A percentile compares a stretch with the other conserved stretches of the same genome.
These are phyloP conservation scores for Salvia miltiorrhiza DNA, from an alignment of 257 asterid species.

Conservation along the genomic window DNA sequence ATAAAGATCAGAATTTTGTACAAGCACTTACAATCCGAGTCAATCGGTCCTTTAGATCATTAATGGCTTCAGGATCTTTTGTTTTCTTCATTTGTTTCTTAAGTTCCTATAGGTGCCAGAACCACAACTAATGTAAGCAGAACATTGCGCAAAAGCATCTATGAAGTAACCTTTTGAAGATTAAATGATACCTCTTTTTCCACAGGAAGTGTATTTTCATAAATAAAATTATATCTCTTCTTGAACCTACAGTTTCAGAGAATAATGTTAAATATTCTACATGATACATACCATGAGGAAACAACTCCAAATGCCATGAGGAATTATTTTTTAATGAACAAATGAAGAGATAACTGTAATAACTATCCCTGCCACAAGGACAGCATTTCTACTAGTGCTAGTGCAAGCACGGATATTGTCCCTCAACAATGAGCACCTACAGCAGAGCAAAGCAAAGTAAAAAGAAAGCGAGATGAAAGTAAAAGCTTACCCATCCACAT, in stretches of 20 bases:
- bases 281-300: neutral
- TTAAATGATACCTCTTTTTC: constrained; percentile 65
- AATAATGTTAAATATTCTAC: neutral
- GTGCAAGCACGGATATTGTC: neutral
- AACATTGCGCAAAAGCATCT: neutral
- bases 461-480: constrained; percentile 7
- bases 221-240: constrained; percentile 84
- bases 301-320: neutral
- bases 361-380: neutral
- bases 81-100: constrained; percentile 65
- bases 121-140: constrained; percentile 1
- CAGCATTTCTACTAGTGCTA: neutral
- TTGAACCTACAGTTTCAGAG: constrained; percentile 55
- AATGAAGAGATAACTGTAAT: neutral
- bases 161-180: neutral
- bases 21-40: constrained; percentile 57
- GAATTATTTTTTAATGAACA: neutral
- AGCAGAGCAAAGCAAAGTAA: neutral
- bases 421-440: neutral
- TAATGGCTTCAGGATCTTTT: constrained; percentile 49
- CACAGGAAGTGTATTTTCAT: constrained; percentile 70
- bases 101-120: constrained; percentile 46
- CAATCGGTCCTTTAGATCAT: constrained; percentile 50
- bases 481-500: constrained; percentile 62
- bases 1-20: constrained; percentile 2